Percentiles rank a stretch among this genome's conserved stretches.
phyloP scores from a whole-genome alignment of 2,329 filamentous ascomycete species.

The Diaporthe eres region DNA sequence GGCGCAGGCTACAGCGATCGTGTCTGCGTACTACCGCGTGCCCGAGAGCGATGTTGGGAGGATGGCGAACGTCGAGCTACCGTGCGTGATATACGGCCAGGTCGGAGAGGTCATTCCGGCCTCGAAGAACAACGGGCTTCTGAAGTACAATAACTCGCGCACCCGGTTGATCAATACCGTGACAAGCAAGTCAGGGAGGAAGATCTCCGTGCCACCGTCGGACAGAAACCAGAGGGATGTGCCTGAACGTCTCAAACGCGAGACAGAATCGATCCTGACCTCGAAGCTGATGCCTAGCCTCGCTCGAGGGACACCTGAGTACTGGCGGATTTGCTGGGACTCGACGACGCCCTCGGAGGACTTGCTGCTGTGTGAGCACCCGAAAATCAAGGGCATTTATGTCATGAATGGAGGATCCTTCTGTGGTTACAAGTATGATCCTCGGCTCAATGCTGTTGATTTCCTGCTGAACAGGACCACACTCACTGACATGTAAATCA shows the following conservation, averaged over 20 bases:
- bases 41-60: neutral
- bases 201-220: constrained; percentile 23
- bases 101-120: constrained; percentile 22
- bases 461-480: neutral
- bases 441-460: no score
- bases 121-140: constrained; percentile 17
- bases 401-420: constrained; percentile 29
- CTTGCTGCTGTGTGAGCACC: constrained; percentile 31
- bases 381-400: constrained; percentile 14
- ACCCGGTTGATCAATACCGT: constrained; percentile 18
- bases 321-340: constrained; percentile 35
- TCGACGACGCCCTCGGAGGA: constrained; percentile 34
- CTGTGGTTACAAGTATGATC: constrained; percentile 29
- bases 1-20: constrained; percentile 30
- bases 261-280: constrained; percentile 16
- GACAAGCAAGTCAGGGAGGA: neutral
- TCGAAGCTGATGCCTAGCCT: constrained; percentile 28
- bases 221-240: neutral
- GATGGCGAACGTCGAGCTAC: constrained; percentile 10
- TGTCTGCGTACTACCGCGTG: constrained; percentile 29
- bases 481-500: neutral
- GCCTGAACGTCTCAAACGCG: neutral
- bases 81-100: constrained; percentile 31
- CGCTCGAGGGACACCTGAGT: constrained; percentile 7
- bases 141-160: constrained; percentile 30